Conservation (phyloP, 192 early-diverging fungal species). For the Coemansia sp. region DNA sequence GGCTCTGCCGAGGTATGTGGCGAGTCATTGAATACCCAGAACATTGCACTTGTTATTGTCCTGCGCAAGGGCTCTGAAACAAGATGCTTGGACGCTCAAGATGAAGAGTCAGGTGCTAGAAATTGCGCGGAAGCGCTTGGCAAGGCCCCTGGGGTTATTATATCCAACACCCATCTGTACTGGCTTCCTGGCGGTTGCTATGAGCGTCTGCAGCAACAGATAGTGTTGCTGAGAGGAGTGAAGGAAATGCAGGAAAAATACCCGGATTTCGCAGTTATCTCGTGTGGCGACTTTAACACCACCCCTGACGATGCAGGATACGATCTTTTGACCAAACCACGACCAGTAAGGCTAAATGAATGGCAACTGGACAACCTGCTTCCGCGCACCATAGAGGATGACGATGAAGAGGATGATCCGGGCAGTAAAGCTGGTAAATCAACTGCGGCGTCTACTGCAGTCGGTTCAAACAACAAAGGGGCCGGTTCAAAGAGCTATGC, state of each 20-base stretch:
- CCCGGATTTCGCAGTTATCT: constrained; percentile 18
- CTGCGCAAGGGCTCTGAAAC: constrained; percentile 14
- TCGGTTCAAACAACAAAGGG: neutral
- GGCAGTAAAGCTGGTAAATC: constrained; percentile 3
- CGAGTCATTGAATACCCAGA: constrained; percentile 42
- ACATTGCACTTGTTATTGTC: constrained; percentile 39
- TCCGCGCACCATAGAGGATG: constrained; percentile 12
- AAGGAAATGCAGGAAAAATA: constrained; percentile 31
- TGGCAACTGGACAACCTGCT: constrained; percentile 52
- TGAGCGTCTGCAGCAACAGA: constrained; percentile 52
- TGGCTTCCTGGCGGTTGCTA: constrained; percentile 47
- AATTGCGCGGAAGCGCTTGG: neutral
- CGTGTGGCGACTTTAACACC: constrained; percentile 59
- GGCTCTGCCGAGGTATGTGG: constrained; percentile 24
- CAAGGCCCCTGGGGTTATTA: constrained; percentile 27
- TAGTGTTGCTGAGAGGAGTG: constrained; percentile 27
- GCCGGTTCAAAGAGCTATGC: constrained; percentile 29
- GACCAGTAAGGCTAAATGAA: constrained; percentile 52
- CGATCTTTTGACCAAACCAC: constrained; percentile 54
- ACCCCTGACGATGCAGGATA: constrained; percentile 64
- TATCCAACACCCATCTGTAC: constrained; percentile 51
- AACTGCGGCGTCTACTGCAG: neutral
- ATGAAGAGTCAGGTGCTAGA: neutral
- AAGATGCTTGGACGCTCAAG: neutral
- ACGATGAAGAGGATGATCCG: neutral